These are phyloP conservation scores for Cercospora brassicicola DNA, from an alignment of 2,329 filamentous ascomycete species.

Conservation along the genomic window DNA sequence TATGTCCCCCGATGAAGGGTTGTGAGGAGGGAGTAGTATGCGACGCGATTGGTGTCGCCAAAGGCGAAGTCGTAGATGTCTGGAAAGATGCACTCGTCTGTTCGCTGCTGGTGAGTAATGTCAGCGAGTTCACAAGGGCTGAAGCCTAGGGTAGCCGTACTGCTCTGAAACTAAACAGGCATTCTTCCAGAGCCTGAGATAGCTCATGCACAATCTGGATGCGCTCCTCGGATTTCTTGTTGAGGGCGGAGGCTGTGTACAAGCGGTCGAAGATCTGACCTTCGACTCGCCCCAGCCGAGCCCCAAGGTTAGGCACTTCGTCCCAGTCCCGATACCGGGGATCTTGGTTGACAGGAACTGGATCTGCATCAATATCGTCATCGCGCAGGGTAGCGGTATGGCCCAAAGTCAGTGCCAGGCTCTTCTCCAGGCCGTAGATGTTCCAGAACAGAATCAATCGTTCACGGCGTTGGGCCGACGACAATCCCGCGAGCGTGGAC, in stretches of 20 bases:
- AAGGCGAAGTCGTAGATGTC: slow-evolving; percentile 15
- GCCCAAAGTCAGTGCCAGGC: slow-evolving; percentile 12
- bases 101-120: not conserved
- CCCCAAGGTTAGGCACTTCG: not conserved
- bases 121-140: not conserved
- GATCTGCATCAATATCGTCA: slow-evolving; percentile 18
- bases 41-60: slow-evolving; percentile 3
- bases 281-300: slow-evolving; percentile 6
- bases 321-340: slow-evolving; percentile 13
- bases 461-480: slow-evolving; percentile 2
- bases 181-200: slow-evolving; percentile 3
- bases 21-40: slow-evolving; percentile 18
- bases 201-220: slow-evolving; percentile 14
- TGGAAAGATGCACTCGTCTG: slow-evolving; percentile 5
- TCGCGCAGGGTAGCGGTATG: slow-evolving; percentile 18
- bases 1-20: slow-evolving; percentile 18
- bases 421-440: slow-evolving; percentile 15
- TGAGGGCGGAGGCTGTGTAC: slow-evolving; percentile 18
- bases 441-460: slow-evolving; percentile 15
- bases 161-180: not conserved
- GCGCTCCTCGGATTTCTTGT: slow-evolving; percentile 12
- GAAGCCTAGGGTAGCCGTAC: not conserved
- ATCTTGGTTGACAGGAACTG: not conserved
- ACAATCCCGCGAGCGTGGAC: not conserved
- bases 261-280: slow-evolving; percentile 18